Evolutionary conservation across 768 basidiomycete genomes (phyloP).

Genomic region (Lenzites betulinus): DNA sequence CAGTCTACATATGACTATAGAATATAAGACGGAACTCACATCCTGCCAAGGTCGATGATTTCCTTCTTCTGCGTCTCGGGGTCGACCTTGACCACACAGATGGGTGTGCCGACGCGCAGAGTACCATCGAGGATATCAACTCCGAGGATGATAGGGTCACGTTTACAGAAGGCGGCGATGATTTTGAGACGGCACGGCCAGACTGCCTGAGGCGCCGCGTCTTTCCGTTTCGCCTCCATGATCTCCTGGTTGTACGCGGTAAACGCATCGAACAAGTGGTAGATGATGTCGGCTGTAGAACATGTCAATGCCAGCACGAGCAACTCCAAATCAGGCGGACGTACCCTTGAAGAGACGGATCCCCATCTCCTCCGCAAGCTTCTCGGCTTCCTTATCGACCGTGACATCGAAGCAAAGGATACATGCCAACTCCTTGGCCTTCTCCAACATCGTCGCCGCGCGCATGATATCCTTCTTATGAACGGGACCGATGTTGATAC

Average conservation of each 20-base stretch:
- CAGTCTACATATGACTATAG: not conserved
- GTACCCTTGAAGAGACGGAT: constrained; percentile 92
- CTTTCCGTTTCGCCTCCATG: constrained; percentile 85
- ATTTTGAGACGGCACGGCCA: constrained; percentile 95
- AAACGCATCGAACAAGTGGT: constrained; percentile 96
- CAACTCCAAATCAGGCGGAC: constrained; percentile 12
- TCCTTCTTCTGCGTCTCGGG: constrained; percentile 87
- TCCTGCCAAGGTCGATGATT: constrained; percentile 89
- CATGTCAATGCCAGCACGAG: not conserved
- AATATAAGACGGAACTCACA: constrained; percentile 54
- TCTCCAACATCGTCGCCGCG: constrained; percentile 91
- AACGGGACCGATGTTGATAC: constrained; percentile 97
- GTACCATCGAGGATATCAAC: constrained; percentile 95
- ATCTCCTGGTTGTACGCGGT: constrained; percentile 93
- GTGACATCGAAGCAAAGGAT: constrained; percentile 96
- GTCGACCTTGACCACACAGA: constrained; percentile 94
- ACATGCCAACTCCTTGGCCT: constrained; percentile 91
- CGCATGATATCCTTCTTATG: constrained; percentile 96
- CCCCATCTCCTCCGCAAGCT: constrained; percentile 91
- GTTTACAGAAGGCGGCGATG: constrained; percentile 93
- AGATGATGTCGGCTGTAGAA: constrained; percentile 90
- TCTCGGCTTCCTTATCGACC: constrained; percentile 92
- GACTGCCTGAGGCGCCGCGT: constrained; percentile 92
- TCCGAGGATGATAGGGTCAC: constrained; percentile 96
- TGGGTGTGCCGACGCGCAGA: constrained; percentile 87